Evolutionary conservation across 306 rosid genomes (phyloP).

Genomic region (Casuarina equisetifolia): DNA sequence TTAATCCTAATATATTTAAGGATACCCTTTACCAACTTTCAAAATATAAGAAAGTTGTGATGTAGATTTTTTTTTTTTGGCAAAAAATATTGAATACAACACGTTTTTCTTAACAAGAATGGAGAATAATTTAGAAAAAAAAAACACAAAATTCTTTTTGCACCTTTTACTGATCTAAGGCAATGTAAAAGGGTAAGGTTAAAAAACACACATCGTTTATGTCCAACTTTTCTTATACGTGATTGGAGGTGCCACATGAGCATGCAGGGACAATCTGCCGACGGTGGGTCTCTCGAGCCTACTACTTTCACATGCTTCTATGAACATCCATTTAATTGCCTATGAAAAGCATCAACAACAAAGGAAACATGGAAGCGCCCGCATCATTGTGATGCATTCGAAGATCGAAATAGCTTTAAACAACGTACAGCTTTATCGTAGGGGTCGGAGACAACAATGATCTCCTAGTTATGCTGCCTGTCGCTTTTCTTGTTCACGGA

Average conservation of each 20-base stretch:
- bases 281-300: conserved; percentile 24
- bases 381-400: conserved; percentile 32
- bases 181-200: not conserved
- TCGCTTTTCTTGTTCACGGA: conserved; percentile 61
- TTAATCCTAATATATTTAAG: no score
- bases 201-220: not conserved
- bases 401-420: conserved; percentile 25
- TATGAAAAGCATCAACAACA: not conserved
- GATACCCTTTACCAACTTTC: no score
- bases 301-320: conserved; percentile 44
- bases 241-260: conserved; percentile 11
- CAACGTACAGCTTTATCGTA: conserved; percentile 24
- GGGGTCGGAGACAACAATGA: conserved; percentile 43
- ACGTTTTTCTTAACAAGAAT: no score
- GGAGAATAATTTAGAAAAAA: no score
- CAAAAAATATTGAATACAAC: no score
- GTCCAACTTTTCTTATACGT: not conserved
- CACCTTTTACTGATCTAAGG: not conserved
- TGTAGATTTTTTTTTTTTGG: no score
- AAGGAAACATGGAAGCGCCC: conserved; percentile 23
- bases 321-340: conserved; percentile 30
- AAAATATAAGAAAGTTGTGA: no score
- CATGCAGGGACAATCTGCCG: conserved; percentile 16
- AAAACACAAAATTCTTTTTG: no score
- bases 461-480: conserved; percentile 40